A percentile compares a stretch with the other conserved stretches of the same genome.
phyloP scores from a whole-genome alignment of 805 yeast genomes.

The Candida gorgasii region DNA sequence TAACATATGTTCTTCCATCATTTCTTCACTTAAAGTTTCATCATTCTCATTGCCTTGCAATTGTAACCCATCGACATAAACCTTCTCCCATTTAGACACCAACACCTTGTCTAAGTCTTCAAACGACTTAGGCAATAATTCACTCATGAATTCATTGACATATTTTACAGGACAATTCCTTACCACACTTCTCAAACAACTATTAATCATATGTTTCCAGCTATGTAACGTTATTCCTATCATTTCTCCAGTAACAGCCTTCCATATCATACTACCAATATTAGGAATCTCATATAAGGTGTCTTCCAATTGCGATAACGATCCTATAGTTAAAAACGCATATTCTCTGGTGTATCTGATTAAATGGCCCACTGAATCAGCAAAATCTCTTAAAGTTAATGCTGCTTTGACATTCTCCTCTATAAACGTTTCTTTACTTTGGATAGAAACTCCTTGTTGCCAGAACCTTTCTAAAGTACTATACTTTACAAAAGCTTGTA shows the following conservation, averaged over 20 bases:
- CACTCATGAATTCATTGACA: constrained; percentile 69
- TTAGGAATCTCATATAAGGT: constrained; percentile 85
- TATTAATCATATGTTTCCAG: constrained; percentile 95
- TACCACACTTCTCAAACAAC: constrained; percentile 82
- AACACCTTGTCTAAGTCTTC: constrained; percentile 72
- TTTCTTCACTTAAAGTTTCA: constrained; percentile 89
- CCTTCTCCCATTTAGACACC: constrained; percentile 73
- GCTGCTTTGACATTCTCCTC: constrained; percentile 94
- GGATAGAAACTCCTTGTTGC: constrained; percentile 97
- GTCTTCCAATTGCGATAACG: constrained; percentile 86
- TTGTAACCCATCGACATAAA: constrained; percentile 57
- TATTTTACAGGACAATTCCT: constrained; percentile 81
- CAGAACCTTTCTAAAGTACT: constrained; percentile 93
- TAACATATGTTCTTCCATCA: constrained; percentile 95
- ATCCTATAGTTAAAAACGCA: constrained; percentile 85
- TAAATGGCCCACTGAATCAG: constrained; percentile 96
- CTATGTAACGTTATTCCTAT: constrained; percentile 91
- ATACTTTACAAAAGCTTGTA: constrained; percentile 86
- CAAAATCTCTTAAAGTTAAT: constrained; percentile 91
- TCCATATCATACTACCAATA: constrained; percentile 74
- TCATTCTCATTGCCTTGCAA: constrained; percentile 66
- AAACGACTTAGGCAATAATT: constrained; percentile 76
- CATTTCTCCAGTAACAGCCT: constrained; percentile 80
- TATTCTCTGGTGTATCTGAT: constrained; percentile 95
- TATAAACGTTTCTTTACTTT: constrained; percentile 89